phyloP scores from a whole-genome alignment of 495 filamentous ascomycete species.

The Neurospora intermedia region DNA sequence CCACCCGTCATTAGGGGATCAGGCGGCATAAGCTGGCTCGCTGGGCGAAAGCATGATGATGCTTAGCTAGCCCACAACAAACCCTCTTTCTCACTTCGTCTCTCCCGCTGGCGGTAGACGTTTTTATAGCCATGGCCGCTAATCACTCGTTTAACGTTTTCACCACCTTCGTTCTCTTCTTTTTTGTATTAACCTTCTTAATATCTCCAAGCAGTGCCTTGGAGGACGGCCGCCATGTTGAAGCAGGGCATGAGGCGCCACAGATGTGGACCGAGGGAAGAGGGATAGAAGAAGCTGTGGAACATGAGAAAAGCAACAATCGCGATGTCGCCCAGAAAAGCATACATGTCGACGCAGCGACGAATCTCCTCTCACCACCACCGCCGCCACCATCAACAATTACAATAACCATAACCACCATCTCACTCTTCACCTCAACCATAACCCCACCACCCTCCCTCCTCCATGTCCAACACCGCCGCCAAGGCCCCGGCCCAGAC shows the following conservation, averaged over 20 bases:
- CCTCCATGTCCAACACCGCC: not conserved
- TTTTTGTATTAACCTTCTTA: conserved; percentile 2
- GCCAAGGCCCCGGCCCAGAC: conserved; percentile 21
- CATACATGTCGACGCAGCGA: too few species aligned
- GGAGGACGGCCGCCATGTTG: not conserved
- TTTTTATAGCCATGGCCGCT: conserved; percentile 4
- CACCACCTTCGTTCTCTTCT: conserved; percentile 3
- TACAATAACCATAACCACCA: not conserved
- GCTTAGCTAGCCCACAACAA: not conserved
- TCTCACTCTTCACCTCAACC: not conserved
- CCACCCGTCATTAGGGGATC: not conserved
- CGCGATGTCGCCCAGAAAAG: not conserved
- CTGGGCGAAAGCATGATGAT: not conserved
- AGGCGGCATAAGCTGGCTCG: not conserved
- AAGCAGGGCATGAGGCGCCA: not conserved
- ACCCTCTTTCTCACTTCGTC: not conserved
- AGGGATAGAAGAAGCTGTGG: not conserved
- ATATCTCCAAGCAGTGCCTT: conserved; percentile 17
- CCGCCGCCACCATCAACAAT: not conserved
- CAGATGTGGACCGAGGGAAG: not conserved
- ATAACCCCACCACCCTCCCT: not conserved
- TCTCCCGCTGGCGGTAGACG: not conserved
- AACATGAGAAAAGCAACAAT: not conserved
- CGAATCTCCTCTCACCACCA: not conserved
- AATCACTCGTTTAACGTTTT: conserved; percentile 2